These are phyloP conservation scores for Solanum hybrid DNA, from an alignment of 305 asterid genomes.

Conservation along the genomic window DNA sequence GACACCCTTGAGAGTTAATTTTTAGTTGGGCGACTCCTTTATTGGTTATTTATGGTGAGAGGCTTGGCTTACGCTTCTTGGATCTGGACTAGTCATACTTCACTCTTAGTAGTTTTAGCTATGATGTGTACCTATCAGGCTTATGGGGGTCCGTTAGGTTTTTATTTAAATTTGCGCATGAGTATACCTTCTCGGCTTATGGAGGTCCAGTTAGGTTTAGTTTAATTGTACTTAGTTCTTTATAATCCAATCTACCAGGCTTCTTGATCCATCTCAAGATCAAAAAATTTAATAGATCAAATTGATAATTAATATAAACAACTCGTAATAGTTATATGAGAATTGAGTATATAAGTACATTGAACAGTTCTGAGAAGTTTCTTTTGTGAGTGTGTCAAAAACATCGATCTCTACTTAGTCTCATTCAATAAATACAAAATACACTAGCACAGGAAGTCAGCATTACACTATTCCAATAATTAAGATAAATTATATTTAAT, in stretches of 20 bases:
- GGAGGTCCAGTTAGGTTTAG: background rate
- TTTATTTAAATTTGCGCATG: no score
- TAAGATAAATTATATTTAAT: no score
- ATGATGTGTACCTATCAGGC: background rate
- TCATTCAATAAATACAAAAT: background rate
- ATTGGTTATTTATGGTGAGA: background rate
- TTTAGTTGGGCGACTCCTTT: background rate
- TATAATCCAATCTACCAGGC: background rate
- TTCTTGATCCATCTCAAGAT: background rate
- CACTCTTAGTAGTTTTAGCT: background rate
- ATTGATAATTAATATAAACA: background rate
- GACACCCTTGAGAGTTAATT: background rate
- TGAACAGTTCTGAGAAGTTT: background rate
- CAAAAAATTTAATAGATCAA: background rate
- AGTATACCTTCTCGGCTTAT: background rate
- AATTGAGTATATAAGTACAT: background rate
- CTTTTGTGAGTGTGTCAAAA: background rate
- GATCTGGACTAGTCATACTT: background rate
- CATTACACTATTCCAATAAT: background rate
- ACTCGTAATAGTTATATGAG: background rate
- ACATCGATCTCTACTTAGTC: background rate
- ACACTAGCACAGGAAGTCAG: background rate
- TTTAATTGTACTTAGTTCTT: background rate
- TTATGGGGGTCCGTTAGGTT: background rate
- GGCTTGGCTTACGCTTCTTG: background rate